Percentiles rank a stretch among this genome's conserved stretches.
phyloP scores from a whole-genome alignment of 1,284 basidiomycete species.

The Ceratobasidium sp. region DNA sequence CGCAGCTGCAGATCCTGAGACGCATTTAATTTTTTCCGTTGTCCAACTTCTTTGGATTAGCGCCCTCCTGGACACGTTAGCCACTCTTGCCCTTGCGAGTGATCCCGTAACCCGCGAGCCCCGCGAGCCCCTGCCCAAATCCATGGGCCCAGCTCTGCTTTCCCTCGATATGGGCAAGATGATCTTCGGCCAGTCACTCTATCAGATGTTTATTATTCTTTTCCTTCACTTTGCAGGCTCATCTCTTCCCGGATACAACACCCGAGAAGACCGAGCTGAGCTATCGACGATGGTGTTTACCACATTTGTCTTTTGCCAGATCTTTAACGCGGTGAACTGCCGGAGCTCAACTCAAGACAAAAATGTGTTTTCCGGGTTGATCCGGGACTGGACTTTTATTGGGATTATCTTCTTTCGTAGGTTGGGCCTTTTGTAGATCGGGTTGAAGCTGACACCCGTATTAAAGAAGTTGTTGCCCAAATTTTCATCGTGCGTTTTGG shows the following conservation, averaged over 20 bases:
- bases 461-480: slow-evolving; percentile 82
- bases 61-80: slow-evolving; percentile 97
- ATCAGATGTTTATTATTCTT: slow-evolving; percentile 84
- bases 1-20: slow-evolving; percentile 77
- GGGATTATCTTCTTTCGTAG: slow-evolving; percentile 82
- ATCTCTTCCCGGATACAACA: slow-evolving; percentile 68
- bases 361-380: slow-evolving; percentile 88
- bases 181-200: slow-evolving; percentile 87
- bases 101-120: slow-evolving; percentile 86
- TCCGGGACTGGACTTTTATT: slow-evolving; percentile 85
- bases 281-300: slow-evolving; percentile 94
- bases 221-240: slow-evolving; percentile 88
- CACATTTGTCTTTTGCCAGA: slow-evolving; percentile 94
- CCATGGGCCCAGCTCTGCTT: slow-evolving; percentile 86
- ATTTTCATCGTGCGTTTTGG: slow-evolving; percentile 90
- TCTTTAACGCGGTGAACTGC: slow-evolving; percentile 93
- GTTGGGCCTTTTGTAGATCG: too few species aligned
- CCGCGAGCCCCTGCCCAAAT: slow-evolving; percentile 89
- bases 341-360: slow-evolving; percentile 82
- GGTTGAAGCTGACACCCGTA: slow-evolving; percentile 1
- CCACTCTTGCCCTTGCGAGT: slow-evolving; percentile 94
- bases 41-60: slow-evolving; percentile 99
- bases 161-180: slow-evolving; percentile 93
- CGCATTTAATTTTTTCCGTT: slow-evolving; percentile 84
- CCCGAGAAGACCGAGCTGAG: slow-evolving; percentile 55